Conservation (phyloP, 129 eudicot species). For the Centaurea solstitialis region DNA sequence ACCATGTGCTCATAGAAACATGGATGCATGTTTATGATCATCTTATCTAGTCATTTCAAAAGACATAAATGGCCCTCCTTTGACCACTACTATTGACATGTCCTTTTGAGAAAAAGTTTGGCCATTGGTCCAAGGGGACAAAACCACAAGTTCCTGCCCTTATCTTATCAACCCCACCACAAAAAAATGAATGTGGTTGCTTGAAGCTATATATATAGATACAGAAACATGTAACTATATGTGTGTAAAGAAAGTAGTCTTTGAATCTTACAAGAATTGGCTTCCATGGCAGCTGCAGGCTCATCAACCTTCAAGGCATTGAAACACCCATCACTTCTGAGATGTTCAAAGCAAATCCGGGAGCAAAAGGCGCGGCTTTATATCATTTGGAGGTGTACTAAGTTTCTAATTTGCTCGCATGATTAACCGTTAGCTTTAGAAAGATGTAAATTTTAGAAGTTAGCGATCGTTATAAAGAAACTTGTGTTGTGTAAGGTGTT, state of each 20-base stretch:
- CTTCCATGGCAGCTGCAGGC: conserved; percentile 39
- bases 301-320: conserved; percentile 41
- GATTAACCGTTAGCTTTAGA: conserved; percentile 45
- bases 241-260: not conserved
- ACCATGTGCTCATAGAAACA: conserved; percentile 31
- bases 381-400: conserved; percentile 88
- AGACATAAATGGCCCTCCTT: conserved; percentile 34
- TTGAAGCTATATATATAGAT: not conserved
- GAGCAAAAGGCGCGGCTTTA: conserved; percentile 72
- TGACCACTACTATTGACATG: conserved; percentile 34
- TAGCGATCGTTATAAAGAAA: conserved; percentile 17
- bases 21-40: conserved; percentile 16
- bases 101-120: conserved; percentile 15
- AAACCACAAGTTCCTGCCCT: conserved; percentile 23
- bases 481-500: conserved; percentile 20
- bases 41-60: conserved; percentile 24
- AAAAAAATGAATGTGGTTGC: conserved; percentile 2
- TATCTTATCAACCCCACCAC: conserved; percentile 32
- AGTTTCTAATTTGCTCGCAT: conserved; percentile 73
- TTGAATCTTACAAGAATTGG: not conserved
- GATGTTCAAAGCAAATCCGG: conserved; percentile 66
- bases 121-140: conserved; percentile 35
- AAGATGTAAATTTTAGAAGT: conserved; percentile 18
- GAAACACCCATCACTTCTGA: conserved; percentile 41
- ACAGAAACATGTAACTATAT: not conserved